Percentiles rank a stretch among this genome's conserved stretches.
These are phyloP conservation scores for Calvatia gigantea DNA, from an alignment of 768 basidiomycete species.

Conservation along the genomic window DNA sequence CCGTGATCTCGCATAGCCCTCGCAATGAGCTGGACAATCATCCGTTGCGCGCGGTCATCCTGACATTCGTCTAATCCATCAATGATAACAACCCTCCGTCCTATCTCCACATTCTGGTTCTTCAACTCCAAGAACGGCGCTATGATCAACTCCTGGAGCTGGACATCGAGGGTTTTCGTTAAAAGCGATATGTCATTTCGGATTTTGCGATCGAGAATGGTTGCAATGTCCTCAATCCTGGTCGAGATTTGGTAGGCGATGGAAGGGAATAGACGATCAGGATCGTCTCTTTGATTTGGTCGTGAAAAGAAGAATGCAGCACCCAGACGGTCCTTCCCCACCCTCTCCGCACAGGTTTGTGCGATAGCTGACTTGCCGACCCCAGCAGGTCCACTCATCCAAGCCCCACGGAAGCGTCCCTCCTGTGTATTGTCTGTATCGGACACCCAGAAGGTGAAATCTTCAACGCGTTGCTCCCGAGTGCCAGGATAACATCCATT, in stretches of 20 bases:
- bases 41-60: conserved; percentile 4
- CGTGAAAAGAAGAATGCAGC: conserved; percentile 34
- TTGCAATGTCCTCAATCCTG: not conserved
- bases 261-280: conserved; percentile 24
- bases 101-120: not conserved
- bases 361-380: conserved; percentile 24
- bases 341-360: conserved; percentile 21
- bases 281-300: conserved; percentile 19
- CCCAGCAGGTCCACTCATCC: conserved; percentile 22
- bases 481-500: not conserved
- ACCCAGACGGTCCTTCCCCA: conserved; percentile 17
- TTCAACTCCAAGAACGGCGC: conserved; percentile 4
- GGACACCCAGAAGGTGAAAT: not conserved
- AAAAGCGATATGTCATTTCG: conserved; percentile 15
- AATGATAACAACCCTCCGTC: conserved; percentile 14
- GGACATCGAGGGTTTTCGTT: conserved; percentile 10
- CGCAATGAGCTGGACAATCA: conserved; percentile 11
- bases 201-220: conserved; percentile 3
- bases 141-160: conserved; percentile 15
- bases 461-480: not conserved
- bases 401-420: not conserved
- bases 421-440: no score
- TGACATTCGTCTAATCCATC: conserved; percentile 27
- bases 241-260: conserved; percentile 25
- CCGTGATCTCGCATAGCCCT: not conserved